phyloP scores from a whole-genome alignment of 2,329 filamentous ascomycete species.

The Ophiostoma sp. region DNA sequence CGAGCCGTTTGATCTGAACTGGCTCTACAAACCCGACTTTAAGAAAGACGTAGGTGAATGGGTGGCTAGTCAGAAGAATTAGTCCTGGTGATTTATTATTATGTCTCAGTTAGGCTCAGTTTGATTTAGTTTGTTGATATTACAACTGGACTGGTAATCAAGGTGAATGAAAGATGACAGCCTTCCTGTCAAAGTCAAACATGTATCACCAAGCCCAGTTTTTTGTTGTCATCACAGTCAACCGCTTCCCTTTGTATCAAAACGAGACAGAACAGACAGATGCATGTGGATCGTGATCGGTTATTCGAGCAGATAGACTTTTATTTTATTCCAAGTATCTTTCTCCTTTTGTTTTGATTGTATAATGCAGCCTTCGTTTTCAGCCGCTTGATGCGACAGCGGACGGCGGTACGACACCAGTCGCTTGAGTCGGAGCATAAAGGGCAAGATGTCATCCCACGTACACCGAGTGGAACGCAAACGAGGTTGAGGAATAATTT shows the following conservation, averaged over 20 bases:
- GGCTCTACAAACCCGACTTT: neutral
- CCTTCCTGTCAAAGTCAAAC: neutral
- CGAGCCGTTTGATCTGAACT: neutral
- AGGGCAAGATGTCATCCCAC: neutral
- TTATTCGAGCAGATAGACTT: no score
- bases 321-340: no score
- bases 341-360: no score
- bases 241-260: neutral
- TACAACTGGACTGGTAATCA: no score
- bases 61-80: neutral
- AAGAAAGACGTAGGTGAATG: neutral
- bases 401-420: neutral
- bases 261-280: neutral
- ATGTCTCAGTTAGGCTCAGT: no score
- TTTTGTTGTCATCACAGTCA: neutral
- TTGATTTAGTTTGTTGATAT: no score
- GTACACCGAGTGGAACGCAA: neutral
- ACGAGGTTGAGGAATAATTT: neutral
- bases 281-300: no score
- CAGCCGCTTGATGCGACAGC: neutral
- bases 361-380: no score
- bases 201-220: neutral
- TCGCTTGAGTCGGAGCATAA: conserved; percentile 3
- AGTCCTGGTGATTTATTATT: neutral
- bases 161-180: neutral